Evolutionary conservation across 2,329 filamentous ascomycete genomes (phyloP).

Genomic region (Trichoderma afroharzianum): DNA sequence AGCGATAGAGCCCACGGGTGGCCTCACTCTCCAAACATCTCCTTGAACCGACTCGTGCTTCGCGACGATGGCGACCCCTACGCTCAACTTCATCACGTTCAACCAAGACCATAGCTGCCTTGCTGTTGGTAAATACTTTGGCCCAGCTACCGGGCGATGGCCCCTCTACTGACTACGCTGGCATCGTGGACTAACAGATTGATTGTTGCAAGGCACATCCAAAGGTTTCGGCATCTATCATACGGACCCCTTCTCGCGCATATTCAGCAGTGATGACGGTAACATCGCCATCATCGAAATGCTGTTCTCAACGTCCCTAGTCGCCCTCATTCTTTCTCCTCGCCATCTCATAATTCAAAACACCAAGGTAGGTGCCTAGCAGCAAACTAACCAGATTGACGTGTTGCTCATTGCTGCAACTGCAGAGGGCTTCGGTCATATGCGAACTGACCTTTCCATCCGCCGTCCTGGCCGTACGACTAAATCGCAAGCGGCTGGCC

Average conservation of each 20-base stretch:
- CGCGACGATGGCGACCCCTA: slow-evolving; percentile 58
- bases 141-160: not conserved
- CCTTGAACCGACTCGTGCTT: slow-evolving; percentile 15
- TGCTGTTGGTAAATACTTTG: slow-evolving; percentile 71
- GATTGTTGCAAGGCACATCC: slow-evolving; percentile 63
- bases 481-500: slow-evolving; percentile 91
- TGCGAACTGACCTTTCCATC: slow-evolving; percentile 98
- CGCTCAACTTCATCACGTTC: slow-evolving; percentile 97
- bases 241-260: slow-evolving; percentile 92
- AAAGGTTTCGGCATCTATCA: slow-evolving; percentile 96
- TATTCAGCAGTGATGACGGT: slow-evolving; percentile 89
- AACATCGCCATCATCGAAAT: slow-evolving; percentile 97
- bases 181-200: not conserved
- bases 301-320: slow-evolving; percentile 96
- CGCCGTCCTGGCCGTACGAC: slow-evolving; percentile 86
- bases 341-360: slow-evolving; percentile 94
- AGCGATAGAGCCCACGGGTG: not conserved
- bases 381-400: not conserved
- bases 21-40: not conserved
- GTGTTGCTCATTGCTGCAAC: slow-evolving; percentile 1
- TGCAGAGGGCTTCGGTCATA: slow-evolving; percentile 70
- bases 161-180: not conserved
- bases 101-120: slow-evolving; percentile 98
- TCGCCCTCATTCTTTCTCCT: slow-evolving; percentile 88
- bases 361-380: slow-evolving; percentile 67